Evolutionary conservation across 768 basidiomycete genomes (phyloP).

Genomic region (Rossbeevera mucosa): DNA sequence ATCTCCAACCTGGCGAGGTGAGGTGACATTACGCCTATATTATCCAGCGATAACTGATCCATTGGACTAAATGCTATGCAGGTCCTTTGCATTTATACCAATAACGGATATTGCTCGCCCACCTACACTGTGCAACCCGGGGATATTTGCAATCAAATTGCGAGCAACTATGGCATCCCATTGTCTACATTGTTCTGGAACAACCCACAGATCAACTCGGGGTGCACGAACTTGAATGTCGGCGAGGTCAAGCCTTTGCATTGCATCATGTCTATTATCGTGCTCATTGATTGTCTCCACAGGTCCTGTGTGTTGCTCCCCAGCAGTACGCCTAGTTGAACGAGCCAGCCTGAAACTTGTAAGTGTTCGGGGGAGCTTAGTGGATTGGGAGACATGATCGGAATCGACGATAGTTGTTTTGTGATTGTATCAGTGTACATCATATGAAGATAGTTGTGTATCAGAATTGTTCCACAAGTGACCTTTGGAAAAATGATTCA

Average conservation of each 20-base stretch:
- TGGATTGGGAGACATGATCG: neutral
- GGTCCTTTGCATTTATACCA: constrained; percentile 31
- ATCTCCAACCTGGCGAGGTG: constrained; percentile 50
- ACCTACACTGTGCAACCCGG: constrained; percentile 42
- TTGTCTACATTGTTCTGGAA: constrained; percentile 47
- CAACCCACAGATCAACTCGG: constrained; percentile 57
- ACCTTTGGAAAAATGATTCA: neutral
- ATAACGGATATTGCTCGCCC: constrained; percentile 40
- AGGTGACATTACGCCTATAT: neutral
- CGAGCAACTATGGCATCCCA: constrained; percentile 37
- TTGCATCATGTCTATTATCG: neutral
- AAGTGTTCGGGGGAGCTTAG: neutral
- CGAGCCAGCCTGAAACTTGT: neutral
- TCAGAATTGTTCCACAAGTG: neutral
- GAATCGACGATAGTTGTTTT: neutral
- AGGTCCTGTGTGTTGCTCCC: constrained; percentile 27
- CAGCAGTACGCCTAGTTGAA: no score
- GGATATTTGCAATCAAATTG: constrained; percentile 50
- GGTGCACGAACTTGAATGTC: constrained; percentile 50
- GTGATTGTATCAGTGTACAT: neutral
- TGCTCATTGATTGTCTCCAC: constrained; percentile 1
- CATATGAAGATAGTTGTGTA: neutral
- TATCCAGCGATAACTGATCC: neutral
- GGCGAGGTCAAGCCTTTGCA: constrained; percentile 44
- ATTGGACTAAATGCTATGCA: constrained; percentile 8